Percentiles rank a stretch among this genome's conserved stretches.
phyloP scores from a whole-genome alignment of 1,284 basidiomycete species.

The Vanrija pseudolonga region DNA sequence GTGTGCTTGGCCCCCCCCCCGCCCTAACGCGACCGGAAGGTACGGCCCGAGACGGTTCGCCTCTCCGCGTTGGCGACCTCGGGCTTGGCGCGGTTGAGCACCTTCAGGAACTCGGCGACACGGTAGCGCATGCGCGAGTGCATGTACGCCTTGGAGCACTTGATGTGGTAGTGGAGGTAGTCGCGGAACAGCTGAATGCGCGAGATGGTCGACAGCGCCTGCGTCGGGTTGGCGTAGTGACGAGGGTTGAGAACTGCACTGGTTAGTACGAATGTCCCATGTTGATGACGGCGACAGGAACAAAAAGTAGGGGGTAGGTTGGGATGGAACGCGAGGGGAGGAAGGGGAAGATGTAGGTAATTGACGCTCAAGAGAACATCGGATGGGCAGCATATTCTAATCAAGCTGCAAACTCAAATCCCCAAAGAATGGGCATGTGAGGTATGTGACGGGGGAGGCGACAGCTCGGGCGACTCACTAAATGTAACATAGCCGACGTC shows the following conservation, averaged over 20 bases:
- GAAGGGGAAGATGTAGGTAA: not conserved
- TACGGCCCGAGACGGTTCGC: constrained; percentile 72
- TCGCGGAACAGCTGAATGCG: constrained; percentile 97
- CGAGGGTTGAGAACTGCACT: constrained; percentile 83
- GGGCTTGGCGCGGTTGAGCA: constrained; percentile 96
- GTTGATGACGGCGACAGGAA: no score
- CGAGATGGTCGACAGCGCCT: constrained; percentile 80
- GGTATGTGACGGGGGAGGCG: not conserved
- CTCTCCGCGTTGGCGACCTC: constrained; percentile 69
- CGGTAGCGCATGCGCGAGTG: constrained; percentile 94
- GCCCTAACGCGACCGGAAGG: constrained; percentile 40
- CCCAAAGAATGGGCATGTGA: no score
- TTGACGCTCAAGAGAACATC: not conserved
- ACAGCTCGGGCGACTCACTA: constrained; percentile 46
- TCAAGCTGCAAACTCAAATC: no score
- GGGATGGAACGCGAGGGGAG: no score
- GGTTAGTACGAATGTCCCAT: not conserved
- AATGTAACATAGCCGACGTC: constrained; percentile 98
- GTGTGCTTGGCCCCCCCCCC: not conserved
- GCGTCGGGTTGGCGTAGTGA: constrained; percentile 76
- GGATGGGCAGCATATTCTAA: no score
- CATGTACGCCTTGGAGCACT: constrained; percentile 98
- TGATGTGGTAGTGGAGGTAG: constrained; percentile 99
- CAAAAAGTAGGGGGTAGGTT: no score
- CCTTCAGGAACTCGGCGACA: constrained; percentile 95